phyloP scores from a whole-genome alignment of 1,284 basidiomycete species.

The Boletellus deceptivus region DNA sequence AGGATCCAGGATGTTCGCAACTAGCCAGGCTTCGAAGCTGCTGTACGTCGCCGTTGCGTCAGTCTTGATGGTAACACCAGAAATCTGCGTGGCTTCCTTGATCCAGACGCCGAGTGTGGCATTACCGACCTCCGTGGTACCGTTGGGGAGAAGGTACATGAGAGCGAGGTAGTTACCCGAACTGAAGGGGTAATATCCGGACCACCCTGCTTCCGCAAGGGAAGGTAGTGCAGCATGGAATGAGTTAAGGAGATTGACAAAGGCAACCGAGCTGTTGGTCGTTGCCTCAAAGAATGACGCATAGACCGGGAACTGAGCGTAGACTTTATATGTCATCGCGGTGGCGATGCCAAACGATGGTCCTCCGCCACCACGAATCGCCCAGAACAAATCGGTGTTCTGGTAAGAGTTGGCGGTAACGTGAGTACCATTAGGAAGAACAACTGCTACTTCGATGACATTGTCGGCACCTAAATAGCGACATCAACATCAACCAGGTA shows the following conservation, averaged over 20 bases:
- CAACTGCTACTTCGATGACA: constrained; percentile 39
- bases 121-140: background rate
- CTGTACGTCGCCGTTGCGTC: background rate
- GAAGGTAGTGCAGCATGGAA: background rate
- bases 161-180: background rate
- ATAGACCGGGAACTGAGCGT: too few relatives aligned
- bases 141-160: background rate
- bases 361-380: constrained; percentile 48
- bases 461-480: constrained; percentile 29
- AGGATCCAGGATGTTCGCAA: background rate
- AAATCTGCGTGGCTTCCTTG: background rate
- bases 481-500: too few relatives aligned
- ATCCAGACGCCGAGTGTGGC: background rate
- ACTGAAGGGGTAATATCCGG: background rate
- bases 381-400: constrained; percentile 39
- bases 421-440: constrained; percentile 7
- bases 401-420: constrained; percentile 5
- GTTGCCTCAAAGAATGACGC: constrained; percentile 27
- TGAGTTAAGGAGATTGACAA: background rate
- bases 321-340: too few relatives aligned
- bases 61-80: background rate
- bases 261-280: constrained; percentile 18
- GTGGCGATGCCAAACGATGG: constrained; percentile 19
- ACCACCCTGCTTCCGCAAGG: background rate
- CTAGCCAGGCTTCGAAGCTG: background rate